Evolutionary conservation across 2,329 filamentous ascomycete genomes (phyloP).

Genomic region (Fusarium burgessii): DNA sequence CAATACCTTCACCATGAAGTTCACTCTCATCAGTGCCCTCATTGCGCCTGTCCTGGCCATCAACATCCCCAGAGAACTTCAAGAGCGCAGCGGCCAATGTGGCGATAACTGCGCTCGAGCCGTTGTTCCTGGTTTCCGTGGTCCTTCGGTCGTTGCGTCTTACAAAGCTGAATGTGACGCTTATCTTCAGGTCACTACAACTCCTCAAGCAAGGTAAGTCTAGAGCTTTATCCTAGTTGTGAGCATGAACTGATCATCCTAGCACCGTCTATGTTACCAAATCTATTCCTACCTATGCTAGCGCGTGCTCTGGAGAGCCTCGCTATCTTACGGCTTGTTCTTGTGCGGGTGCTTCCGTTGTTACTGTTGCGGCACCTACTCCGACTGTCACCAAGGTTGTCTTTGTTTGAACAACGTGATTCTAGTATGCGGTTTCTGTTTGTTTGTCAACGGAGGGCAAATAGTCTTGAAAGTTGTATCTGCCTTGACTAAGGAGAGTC

Average conservation of each 20-base stretch:
- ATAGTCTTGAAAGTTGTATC: no score
- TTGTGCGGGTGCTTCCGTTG: conserved; percentile 27
- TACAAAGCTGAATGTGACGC: conserved; percentile 36
- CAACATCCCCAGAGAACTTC: conserved; percentile 31
- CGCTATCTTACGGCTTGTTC: conserved; percentile 41
- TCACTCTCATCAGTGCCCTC: conserved; percentile 34
- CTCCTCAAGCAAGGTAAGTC: conserved; percentile 30
- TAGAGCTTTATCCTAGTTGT: rapidly evolving
- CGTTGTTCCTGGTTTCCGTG: conserved; percentile 32
- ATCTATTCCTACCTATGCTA: conserved; percentile 39
- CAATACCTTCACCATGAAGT: conserved; percentile 30
- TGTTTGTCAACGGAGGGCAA: rapidly evolving
- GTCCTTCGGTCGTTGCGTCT: conserved; percentile 15
- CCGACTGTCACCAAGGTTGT: conserved; percentile 37
- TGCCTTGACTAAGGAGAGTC: not conserved
- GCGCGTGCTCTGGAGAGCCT: conserved; percentile 35
- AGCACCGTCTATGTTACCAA: conserved; percentile 39
- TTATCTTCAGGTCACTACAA: conserved; percentile 35
- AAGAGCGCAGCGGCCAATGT: conserved; percentile 23
- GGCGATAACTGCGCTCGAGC: conserved; percentile 39
- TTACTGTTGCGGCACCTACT: conserved; percentile 30
- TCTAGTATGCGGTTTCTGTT: not conserved
- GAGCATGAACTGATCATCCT: not conserved
- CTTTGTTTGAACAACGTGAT: not conserved
- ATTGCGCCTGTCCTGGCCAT: conserved; percentile 24